Evolutionary conservation across 163 green algal species (phyloP).

Genomic region (Scenedesmus sp.): DNA sequence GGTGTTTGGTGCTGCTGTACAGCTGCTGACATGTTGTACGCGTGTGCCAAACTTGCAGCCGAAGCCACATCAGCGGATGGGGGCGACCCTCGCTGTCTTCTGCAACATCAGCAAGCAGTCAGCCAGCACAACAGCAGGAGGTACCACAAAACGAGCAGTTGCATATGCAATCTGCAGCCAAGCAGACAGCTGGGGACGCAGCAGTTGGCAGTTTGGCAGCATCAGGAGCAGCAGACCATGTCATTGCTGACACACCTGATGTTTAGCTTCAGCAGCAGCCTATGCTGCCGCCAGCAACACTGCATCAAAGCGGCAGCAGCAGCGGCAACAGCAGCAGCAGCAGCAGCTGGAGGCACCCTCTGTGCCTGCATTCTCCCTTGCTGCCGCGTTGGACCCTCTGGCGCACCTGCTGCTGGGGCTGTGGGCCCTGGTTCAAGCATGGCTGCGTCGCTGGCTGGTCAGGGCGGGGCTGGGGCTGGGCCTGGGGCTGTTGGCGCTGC

Average conservation of each 20-base stretch:
- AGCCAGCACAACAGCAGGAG: background rate
- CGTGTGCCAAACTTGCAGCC: background rate
- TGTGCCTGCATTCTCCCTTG: background rate
- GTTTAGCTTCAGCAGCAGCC: background rate
- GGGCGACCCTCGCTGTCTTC: background rate
- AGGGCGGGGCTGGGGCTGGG: background rate
- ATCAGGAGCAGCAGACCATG: background rate
- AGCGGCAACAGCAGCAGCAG: constrained; percentile 18
- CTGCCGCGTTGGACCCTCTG: constrained; percentile 27
- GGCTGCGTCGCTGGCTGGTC: constrained; percentile 33
- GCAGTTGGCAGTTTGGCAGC: background rate
- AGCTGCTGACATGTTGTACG: background rate
- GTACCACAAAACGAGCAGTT: background rate
- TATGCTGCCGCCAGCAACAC: background rate
- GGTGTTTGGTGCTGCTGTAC: background rate
- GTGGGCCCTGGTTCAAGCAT: background rate
- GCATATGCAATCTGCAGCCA: background rate
- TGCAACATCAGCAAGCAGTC: constrained; percentile 7
- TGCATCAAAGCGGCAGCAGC: constrained; percentile 20
- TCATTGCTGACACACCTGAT: background rate
- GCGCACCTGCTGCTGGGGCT: constrained; percentile 7
- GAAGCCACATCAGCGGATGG: background rate
- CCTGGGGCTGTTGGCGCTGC: constrained; percentile 24
- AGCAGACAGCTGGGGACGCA: background rate
- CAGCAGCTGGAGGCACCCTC: constrained; percentile 16